A percentile compares a stretch with the other conserved stretches of the same genome.
These are phyloP conservation scores for Pichia sp. DNA, from an alignment of 1,139 yeast genomes.

Conservation along the genomic window DNA sequence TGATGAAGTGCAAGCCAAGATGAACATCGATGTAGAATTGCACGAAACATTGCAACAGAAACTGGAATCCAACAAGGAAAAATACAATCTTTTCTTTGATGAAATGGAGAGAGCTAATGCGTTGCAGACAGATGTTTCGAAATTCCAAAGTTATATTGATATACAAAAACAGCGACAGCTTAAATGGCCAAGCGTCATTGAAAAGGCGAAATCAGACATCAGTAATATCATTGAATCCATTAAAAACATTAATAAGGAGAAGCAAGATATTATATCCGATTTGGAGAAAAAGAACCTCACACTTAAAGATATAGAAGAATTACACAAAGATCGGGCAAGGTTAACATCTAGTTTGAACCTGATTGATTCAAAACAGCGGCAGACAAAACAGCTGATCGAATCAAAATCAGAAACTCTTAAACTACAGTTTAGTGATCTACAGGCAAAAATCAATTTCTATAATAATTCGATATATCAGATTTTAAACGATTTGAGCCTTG, in stretches of 20 bases:
- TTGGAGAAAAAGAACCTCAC: conserved; percentile 55
- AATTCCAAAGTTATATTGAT: conserved; percentile 67
- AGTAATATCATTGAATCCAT: conserved; percentile 43
- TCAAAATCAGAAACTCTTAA: conserved; percentile 47
- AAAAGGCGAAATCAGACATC: conserved; percentile 54
- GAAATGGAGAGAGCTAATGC: conserved; percentile 50
- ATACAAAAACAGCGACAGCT: conserved; percentile 59
- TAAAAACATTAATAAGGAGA: conserved; percentile 42
- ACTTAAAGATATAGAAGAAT: conserved; percentile 56
- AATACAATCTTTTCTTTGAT: conserved; percentile 40
- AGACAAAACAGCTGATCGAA: conserved; percentile 36
- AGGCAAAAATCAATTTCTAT: conserved; percentile 15
- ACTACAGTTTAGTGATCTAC: conserved; percentile 9
- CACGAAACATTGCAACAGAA: conserved; percentile 40
- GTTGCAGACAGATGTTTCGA: conserved; percentile 64
- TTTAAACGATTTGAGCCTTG: conserved; percentile 19
- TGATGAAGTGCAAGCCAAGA: conserved; percentile 37
- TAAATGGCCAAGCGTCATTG: conserved; percentile 59
- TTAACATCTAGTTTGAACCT: conserved; percentile 52
- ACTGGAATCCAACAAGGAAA: conserved; percentile 35
- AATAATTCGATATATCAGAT: conserved; percentile 29
- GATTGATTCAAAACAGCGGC: conserved; percentile 41
- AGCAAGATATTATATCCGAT: conserved; percentile 42
- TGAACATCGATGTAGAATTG: conserved; percentile 42
- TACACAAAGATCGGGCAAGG: conserved; percentile 58